Evolutionary conservation across 768 basidiomycete species (phyloP), one percentile per base, ranked within the genome.

Genomic region (Boletales sp.): DNA sequence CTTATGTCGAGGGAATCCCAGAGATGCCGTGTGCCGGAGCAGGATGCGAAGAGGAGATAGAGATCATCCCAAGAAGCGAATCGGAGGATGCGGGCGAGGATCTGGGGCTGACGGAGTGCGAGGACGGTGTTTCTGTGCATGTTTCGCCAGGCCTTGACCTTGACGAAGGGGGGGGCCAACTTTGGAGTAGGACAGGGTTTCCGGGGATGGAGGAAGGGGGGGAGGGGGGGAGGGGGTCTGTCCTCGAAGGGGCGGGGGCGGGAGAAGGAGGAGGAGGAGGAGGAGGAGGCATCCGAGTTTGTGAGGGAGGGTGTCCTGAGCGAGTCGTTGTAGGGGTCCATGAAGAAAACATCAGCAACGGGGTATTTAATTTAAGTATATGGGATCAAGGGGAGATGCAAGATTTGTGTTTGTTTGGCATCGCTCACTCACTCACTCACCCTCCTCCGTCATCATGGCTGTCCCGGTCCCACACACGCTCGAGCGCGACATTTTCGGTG

Each of bases 401-500:
- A 5, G 24, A 12, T 45, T 60, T 63, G 32, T 3, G 0, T 1
- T 10, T 60, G 43, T 62, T 63, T 63, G 46, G 17, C n/a, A n/a
- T 0, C 5, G 18, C 3, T 37, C 48, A 42, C 51, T 12, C 9
- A 13, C 3, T n/a, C 30, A 27, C 17, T 17, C 10, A 0, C 38
- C 18, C n/a, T n/a, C n/a, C n/a, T 5, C 24, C 24, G 24, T 27
- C 24, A 27, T 27, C 24, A 27, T 27, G 24, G 24, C 24, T 4
- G 19, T 12, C 34, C 21, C 6, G 34, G 3, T 0, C 0, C 5
- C 8, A 19, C 62, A 67, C 32, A 61, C 74, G 45, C 81, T 85
- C 31, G 84, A 79, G 50, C 82, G 80, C 44, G 84, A 86, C 60
- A 85, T 91, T 50, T 93, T 92, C 61, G 90, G 87, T 53, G 86